These are phyloP conservation scores for Pontederia paniculata DNA, from an alignment of 176 grass and related monocot species.

Conservation along the genomic window DNA sequence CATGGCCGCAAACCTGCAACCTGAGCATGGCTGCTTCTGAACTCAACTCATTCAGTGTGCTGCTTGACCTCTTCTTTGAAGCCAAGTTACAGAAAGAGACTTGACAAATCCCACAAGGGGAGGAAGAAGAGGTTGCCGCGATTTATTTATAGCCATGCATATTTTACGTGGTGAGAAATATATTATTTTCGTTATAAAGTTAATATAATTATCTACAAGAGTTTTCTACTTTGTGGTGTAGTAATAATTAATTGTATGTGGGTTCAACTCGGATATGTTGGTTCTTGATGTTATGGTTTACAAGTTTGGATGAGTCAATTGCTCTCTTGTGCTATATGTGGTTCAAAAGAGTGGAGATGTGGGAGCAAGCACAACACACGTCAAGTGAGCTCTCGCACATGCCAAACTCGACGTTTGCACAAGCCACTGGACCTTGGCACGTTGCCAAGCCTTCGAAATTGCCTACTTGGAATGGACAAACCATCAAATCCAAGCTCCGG, in stretches of 20 bases:
- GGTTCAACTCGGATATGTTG: neutral
- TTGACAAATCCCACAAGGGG: too few species aligned
- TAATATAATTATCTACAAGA: neutral
- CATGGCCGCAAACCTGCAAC: slow-evolving; percentile 35
- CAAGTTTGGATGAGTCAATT: neutral
- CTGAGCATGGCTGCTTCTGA: slow-evolving; percentile 52
- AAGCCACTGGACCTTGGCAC: neutral
- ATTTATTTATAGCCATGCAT: slow-evolving; percentile 24
- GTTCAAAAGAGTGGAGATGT: slow-evolving; percentile 17
- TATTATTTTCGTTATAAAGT: too few species aligned
- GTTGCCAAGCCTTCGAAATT: neutral
- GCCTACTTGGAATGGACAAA: too few species aligned
- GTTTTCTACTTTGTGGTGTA: slow-evolving; percentile 3
- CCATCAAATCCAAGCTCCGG: too few species aligned
- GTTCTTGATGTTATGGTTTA: neutral
- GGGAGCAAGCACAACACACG: slow-evolving; percentile 34
- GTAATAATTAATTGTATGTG: too few species aligned
- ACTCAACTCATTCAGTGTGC: neutral
- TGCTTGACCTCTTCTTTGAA: neutral
- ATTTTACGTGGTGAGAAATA: slow-evolving; percentile 43
- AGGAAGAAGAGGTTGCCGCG: neutral
- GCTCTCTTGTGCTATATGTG: slow-evolving; percentile 38
- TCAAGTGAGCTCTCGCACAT: slow-evolving; percentile 24
- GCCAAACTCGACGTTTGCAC: slow-evolving; percentile 20
- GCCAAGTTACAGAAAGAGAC: neutral